phyloP scores from a whole-genome alignment of 345 rosid species.

The Arabidopsis arenosa region DNA sequence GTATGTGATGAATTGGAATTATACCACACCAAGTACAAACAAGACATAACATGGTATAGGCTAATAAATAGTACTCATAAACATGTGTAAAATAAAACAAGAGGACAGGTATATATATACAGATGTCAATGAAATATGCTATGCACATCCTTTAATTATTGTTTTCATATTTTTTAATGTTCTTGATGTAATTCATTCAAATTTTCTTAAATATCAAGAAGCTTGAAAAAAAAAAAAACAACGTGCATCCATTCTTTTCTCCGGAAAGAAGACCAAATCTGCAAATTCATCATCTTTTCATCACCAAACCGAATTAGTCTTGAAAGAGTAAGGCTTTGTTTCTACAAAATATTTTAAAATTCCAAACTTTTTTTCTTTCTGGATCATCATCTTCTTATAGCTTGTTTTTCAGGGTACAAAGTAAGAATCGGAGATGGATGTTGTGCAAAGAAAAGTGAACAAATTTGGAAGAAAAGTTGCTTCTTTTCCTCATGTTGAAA shows the following conservation, averaged over 20 bases:
- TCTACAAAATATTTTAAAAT: not conserved
- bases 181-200: not conserved
- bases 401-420: slow-evolving; percentile 15
- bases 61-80: not conserved
- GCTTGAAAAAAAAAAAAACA: not conserved
- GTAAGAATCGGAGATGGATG: slow-evolving; percentile 40
- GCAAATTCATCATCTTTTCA: slow-evolving; percentile 4
- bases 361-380: not conserved
- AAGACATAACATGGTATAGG: not conserved
- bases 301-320: not conserved
- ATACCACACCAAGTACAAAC: slow-evolving; percentile 1
- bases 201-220: not conserved
- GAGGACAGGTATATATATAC: not conserved
- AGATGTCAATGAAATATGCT: slow-evolving; percentile 6
- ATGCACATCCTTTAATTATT: not conserved
- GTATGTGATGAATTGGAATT: not conserved
- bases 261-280: slow-evolving; percentile 19
- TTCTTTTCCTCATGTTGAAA: slow-evolving; percentile 34
- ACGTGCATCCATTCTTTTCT: slow-evolving; percentile 25
- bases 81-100: not conserved
- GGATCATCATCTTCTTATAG: slow-evolving; percentile 1
- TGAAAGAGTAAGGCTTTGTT: slow-evolving; percentile 17
- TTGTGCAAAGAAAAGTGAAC: slow-evolving; percentile 43
- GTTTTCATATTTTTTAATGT: not conserved
- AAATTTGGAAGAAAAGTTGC: slow-evolving; percentile 39